Percentiles rank a stretch among this genome's conserved stretches.
These are phyloP conservation scores for Ceratocystis eucalypticola DNA, from an alignment of 2,329 filamentous ascomycete genomes.

Conservation along the genomic window DNA sequence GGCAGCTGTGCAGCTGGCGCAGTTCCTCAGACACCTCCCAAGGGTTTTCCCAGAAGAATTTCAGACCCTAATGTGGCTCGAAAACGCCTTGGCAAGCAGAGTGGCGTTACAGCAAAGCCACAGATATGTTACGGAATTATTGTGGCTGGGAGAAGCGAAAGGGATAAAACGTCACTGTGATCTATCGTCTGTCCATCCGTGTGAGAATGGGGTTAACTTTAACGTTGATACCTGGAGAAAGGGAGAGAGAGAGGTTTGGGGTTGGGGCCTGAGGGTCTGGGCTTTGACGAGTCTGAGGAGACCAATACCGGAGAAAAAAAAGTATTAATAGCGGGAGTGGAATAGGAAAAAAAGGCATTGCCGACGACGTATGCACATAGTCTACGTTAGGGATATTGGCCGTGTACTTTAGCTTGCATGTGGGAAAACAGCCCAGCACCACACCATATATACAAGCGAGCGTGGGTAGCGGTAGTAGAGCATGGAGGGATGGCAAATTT, in stretches of 20 bases:
- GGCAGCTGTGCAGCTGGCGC: not conserved
- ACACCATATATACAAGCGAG: not conserved
- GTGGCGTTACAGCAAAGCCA: not conserved
- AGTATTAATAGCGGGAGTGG: not conserved
- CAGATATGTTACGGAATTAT: not conserved
- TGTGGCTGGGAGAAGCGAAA: not conserved
- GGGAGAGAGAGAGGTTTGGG: too few relatives aligned
- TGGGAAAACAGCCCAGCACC: not conserved
- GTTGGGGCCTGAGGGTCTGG: not conserved
- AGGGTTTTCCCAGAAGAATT: not conserved
- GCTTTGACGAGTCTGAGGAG: not conserved
- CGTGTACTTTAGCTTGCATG: not conserved
- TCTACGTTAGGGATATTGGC: not conserved
- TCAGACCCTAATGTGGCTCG: not conserved
- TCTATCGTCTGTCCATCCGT: too few relatives aligned
- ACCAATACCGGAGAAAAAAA: not conserved
- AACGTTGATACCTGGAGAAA: too few relatives aligned
- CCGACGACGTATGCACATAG: not conserved
- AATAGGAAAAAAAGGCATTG: not conserved
- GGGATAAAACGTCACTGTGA: not conserved
- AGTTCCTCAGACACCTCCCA: not conserved
- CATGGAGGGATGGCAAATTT: not conserved
- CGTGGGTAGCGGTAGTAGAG: not conserved
- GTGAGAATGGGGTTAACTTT: too few relatives aligned
- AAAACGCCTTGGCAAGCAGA: not conserved